Base-by-base conservation (phyloP, 768 basidiomycete species). In the Russula virescens region DNA sequence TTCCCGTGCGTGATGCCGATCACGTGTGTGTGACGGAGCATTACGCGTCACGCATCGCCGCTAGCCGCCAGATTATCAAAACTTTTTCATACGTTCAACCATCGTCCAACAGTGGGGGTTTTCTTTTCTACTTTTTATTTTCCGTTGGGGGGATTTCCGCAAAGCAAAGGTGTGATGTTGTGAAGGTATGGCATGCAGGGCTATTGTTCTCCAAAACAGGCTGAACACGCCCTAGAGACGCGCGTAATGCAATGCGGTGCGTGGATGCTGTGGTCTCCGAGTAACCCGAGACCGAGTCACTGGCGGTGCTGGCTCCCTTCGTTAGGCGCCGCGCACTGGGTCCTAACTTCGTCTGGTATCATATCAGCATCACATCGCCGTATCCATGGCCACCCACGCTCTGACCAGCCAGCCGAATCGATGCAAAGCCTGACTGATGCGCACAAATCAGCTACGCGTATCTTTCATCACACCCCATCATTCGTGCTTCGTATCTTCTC, bases 281-380 rank as follows among this genome's bases (percentile, higher is more conserved):
- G n/a, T 35, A 19, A 38, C 11, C 23, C 21, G 23, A 42, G 18
- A 5, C 53, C 53, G 38, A 54, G 53, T 54, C 53, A 54, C 38
- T 54, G 40, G 53, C 38, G 53, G 13, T 48, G 47, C 47, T 48
- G 23, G 26, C 7, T 43, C 42, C 11, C 42, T 16, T 43, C 18
- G 16, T 48, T 8, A 18, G 8, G 47, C 47, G 25, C 47, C 47
- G 13, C 14, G 19, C 23, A 26, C 47, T 26, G 23, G 47, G 23
- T 80, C 2, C 74, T 79, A 28, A 46, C 11, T 11, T 43, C 42
- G 42, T 38, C 8, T n/a, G 34, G 10, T 10, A 35, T 35, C 34
- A 5, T 10, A 5, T 9, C 38, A 6, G 38, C 13, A 38, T 38
- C 38, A 2, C 10, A 38, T 38, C 38, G 38, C 38, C 38, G 13